Percentiles rank a stretch among this genome's conserved stretches.
Conservation (phyloP, 1,284 basidiomycete species). For the Takashimella koratensis region DNA sequence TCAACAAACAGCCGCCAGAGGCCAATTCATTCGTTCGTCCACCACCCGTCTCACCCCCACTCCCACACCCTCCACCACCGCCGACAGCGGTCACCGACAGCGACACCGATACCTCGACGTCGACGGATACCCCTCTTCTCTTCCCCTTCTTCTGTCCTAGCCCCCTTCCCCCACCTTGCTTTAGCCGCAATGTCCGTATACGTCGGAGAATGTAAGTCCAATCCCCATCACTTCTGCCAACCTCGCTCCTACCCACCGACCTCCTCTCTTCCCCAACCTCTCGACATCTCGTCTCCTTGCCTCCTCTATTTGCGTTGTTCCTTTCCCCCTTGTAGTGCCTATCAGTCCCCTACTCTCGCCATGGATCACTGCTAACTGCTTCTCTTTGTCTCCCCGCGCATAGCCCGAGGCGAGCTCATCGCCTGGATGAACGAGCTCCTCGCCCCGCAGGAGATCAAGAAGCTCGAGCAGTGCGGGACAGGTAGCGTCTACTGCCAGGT, state of each 20-base stretch:
- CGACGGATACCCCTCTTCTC: no score
- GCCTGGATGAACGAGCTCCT: slow-evolving; percentile 93
- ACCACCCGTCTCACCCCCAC: no score
- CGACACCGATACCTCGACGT: no score
- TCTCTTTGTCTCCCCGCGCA: slow-evolving; percentile 1
- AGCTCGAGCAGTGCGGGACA: slow-evolving; percentile 89
- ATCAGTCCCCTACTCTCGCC: neutral
- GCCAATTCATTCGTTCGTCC: no score
- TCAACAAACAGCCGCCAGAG: no score
- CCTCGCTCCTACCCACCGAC: neutral
- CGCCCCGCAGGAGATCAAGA: slow-evolving; percentile 67
- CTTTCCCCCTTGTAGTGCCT: neutral
- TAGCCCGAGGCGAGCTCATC: slow-evolving; percentile 74
- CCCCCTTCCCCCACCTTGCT: no score
- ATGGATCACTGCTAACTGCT: neutral
- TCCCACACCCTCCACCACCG: no score
- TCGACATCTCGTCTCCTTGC: neutral
- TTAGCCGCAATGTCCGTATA: slow-evolving; percentile 48
- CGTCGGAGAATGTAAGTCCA: slow-evolving; percentile 39
- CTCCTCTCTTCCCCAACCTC: neutral
- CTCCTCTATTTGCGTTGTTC: neutral
- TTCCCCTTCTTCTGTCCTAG: no score
- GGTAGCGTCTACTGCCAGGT: slow-evolving; percentile 84
- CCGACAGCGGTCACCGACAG: no score
- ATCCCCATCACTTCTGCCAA: neutral